Conservation (phyloP, 2,329 filamentous ascomycete species). For the Apiospora hydei region DNA sequence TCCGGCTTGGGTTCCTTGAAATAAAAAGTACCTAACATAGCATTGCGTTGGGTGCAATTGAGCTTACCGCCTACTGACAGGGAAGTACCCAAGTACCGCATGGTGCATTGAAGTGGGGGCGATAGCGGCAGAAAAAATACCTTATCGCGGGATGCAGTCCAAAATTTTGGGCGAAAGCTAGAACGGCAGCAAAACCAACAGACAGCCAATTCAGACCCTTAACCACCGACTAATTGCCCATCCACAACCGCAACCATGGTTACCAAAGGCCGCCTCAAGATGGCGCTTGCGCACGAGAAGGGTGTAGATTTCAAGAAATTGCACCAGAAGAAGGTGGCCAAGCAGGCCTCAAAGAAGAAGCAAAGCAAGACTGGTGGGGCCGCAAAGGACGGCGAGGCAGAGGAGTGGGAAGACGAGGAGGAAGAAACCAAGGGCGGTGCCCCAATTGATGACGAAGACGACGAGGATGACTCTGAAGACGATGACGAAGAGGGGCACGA, state of each 20-base stretch:
- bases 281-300: slow-evolving; percentile 49
- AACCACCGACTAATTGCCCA: slow-evolving; percentile 3
- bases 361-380: slow-evolving; percentile 34
- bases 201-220: slow-evolving; percentile 3
- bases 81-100: neutral
- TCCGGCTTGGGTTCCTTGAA: neutral
- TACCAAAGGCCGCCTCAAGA: slow-evolving; percentile 48
- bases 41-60: neutral
- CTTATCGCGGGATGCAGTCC: slow-evolving; percentile 21
- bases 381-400: slow-evolving; percentile 34
- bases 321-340: slow-evolving; percentile 30
- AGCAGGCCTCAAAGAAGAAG: slow-evolving; percentile 37
- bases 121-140: slow-evolving; percentile 22
- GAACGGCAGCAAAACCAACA: slow-evolving; percentile 8
- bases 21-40: too few species aligned
- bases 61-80: neutral
- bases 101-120: neutral
- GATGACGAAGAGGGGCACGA: slow-evolving; percentile 51
- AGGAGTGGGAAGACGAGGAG: slow-evolving; percentile 35
- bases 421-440: slow-evolving; percentile 33
- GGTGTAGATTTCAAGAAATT: slow-evolving; percentile 46
- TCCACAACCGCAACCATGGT: slow-evolving; percentile 32
- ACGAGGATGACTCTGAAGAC: slow-evolving; percentile 35
- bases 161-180: slow-evolving; percentile 1
- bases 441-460: slow-evolving; percentile 36